A percentile compares a stretch with the other conserved stretches of the same genome.
Conservation (phyloP, 1,284 basidiomycete genomes). For the Ceratobasidium sp. region DNA sequence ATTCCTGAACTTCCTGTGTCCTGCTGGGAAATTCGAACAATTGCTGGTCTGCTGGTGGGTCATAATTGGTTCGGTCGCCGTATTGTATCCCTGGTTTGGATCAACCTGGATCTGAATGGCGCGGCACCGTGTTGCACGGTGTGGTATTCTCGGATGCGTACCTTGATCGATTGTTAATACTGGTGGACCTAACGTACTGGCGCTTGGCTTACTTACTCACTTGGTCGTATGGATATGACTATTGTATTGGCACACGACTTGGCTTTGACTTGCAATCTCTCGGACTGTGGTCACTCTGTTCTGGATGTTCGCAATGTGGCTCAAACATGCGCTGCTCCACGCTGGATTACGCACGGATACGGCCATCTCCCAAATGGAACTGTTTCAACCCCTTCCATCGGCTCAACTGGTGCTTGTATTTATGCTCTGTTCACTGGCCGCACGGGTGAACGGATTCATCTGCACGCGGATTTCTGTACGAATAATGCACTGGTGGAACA, state of each 20-base stretch:
- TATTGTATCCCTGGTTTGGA: background rate
- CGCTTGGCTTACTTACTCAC: background rate
- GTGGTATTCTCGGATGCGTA: background rate
- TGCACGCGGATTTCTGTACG: background rate
- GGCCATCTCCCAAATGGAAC: background rate
- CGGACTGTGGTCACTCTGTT: background rate
- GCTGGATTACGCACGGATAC: background rate
- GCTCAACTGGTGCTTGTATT: background rate
- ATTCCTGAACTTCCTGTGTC: background rate
- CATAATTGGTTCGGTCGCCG: conserved; percentile 6
- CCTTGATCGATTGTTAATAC: background rate
- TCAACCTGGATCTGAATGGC: background rate
- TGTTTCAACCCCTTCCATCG: background rate
- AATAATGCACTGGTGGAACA: background rate
- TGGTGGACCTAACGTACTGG: background rate
- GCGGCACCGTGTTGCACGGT: background rate
- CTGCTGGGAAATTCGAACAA: conserved; percentile 11
- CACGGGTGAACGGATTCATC: background rate
- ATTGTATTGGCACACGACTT: background rate
- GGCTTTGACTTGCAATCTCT: background rate
- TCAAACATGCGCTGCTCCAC: background rate
- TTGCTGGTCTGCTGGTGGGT: background rate
- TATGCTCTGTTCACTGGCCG: background rate
- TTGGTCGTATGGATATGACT: no score
- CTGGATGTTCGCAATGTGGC: background rate